Percentiles rank a stretch among this genome's conserved stretches.
phyloP scores from a whole-genome alignment of 345 rosid species.

The Bretschneidera sinensis region DNA sequence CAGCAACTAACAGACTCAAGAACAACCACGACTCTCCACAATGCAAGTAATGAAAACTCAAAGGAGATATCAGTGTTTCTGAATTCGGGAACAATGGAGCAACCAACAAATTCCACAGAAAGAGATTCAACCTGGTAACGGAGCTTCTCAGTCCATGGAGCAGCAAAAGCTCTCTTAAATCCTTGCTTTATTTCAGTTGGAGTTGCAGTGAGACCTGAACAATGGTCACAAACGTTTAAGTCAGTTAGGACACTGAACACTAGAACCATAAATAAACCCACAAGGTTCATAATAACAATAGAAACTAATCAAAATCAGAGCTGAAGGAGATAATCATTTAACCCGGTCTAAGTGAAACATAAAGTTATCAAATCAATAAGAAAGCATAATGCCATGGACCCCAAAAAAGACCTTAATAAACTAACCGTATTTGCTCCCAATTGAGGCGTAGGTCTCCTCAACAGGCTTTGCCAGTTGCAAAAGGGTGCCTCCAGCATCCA shows the following conservation, averaged over 20 bases:
- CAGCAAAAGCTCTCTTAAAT: constrained; percentile 74
- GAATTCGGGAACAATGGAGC: neutral
- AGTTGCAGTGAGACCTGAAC: constrained; percentile 54
- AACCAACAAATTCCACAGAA: no score
- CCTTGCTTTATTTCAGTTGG: constrained; percentile 76
- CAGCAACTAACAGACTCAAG: no score
- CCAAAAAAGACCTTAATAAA: constrained; percentile 5
- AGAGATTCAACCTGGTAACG: constrained; percentile 63
- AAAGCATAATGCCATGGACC: neutral
- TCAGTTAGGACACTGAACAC: no score
- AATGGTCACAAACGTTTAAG: neutral
- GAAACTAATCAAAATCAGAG: constrained; percentile 4
- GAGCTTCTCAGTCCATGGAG: constrained; percentile 78
- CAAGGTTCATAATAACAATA: neutral
- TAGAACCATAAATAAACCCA: no score
- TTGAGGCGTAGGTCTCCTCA: constrained; percentile 67
- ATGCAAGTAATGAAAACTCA: neutral
- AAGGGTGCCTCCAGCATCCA: constrained; percentile 94
- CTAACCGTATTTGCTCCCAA: constrained; percentile 76
- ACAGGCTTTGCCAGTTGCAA: constrained; percentile 74
- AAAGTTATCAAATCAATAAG: no score
- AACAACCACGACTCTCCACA: neutral
- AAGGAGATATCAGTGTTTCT: neutral
- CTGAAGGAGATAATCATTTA: neutral
- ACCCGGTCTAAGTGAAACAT: no score